phyloP scores from a whole-genome alignment of 257 asterid species.

The Sherardia arvensis region DNA sequence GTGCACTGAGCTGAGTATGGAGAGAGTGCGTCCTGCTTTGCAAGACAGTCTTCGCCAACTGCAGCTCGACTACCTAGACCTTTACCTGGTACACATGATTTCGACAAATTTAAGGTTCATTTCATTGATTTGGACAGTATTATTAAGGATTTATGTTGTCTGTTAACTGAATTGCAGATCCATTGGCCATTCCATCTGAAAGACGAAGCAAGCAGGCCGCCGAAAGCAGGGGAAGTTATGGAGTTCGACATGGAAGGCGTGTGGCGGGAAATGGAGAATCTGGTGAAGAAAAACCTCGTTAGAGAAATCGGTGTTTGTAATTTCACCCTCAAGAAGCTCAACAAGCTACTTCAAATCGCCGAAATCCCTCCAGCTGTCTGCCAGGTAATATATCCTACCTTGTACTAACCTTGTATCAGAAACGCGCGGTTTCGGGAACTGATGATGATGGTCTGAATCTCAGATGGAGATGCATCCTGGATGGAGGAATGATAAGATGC shows the following conservation, averaged over 20 bases:
- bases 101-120: too few relatives aligned
- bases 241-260: slow-evolving; percentile 68
- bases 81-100: slow-evolving; percentile 29
- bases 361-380: slow-evolving; percentile 56
- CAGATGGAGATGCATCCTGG: slow-evolving; percentile 89
- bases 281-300: slow-evolving; percentile 42
- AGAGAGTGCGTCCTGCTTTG: slow-evolving; percentile 61
- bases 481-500: slow-evolving; percentile 78
- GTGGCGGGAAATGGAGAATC: slow-evolving; percentile 78
- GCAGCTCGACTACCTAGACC: slow-evolving; percentile 67
- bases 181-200: slow-evolving; percentile 66
- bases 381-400: slow-evolving; percentile 15
- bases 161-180: slow-evolving; percentile 6
- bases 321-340: slow-evolving; percentile 41
- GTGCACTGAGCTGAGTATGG: slow-evolving; percentile 49
- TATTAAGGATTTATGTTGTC: too few relatives aligned
- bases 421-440: not conserved
- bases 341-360: slow-evolving; percentile 40
- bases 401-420: not conserved
- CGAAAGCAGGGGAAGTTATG: slow-evolving; percentile 38
- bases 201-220: slow-evolving; percentile 59
- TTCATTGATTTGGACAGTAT: too few relatives aligned
- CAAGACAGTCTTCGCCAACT: slow-evolving; percentile 43
- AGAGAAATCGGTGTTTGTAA: slow-evolving; percentile 61
- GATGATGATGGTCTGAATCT: not conserved